A percentile compares a stretch with the other conserved stretches of the same genome.
Conservation (phyloP, 1,284 basidiomycete genomes). For the Heterobasidion parviporum region DNA sequence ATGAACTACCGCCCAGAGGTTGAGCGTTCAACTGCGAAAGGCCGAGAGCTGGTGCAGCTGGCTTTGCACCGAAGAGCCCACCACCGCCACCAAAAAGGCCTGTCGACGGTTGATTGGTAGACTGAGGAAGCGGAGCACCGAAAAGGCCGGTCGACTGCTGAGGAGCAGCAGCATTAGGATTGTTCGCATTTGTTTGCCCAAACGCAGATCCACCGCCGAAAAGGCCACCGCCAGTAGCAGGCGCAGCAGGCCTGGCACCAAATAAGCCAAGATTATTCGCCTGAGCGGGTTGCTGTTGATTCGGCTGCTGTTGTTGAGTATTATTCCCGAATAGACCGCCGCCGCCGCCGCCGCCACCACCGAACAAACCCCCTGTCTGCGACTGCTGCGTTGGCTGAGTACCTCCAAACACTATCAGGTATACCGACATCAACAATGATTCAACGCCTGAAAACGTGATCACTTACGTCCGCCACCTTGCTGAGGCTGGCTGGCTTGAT, state of each 20-base stretch:
- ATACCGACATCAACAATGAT: not conserved
- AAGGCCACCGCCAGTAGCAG: slow-evolving; percentile 28
- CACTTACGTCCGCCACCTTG: slow-evolving; percentile 10
- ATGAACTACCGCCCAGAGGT: slow-evolving; percentile 24
- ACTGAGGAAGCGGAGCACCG: slow-evolving; percentile 31
- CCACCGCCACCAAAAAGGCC: slow-evolving; percentile 23
- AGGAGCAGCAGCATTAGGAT: slow-evolving; percentile 11
- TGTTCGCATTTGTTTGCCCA: slow-evolving; percentile 27
- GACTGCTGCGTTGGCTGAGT: slow-evolving; percentile 21
- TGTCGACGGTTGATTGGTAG: slow-evolving; percentile 22
- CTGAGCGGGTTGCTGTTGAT: slow-evolving; percentile 25
- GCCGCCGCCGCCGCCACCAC: slow-evolving; percentile 9
- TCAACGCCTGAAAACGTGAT: not conserved
- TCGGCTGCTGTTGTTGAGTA: slow-evolving; percentile 17
- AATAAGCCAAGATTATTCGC: slow-evolving; percentile 18
- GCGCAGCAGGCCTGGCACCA: slow-evolving; percentile 22
- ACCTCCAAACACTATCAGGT: slow-evolving; percentile 17
- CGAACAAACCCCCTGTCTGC: slow-evolving; percentile 12
- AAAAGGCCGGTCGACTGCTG: slow-evolving; percentile 27
- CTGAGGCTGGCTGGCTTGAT: slow-evolving; percentile 4
- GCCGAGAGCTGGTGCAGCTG: slow-evolving; percentile 25
- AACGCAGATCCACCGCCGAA: slow-evolving; percentile 31
- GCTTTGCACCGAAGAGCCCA: slow-evolving; percentile 34
- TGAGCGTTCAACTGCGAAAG: slow-evolving; percentile 31
- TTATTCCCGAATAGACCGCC: slow-evolving; percentile 15